Percentiles rank a stretch among this genome's conserved stretches.
phyloP scores from a whole-genome alignment of 129 eudicot genomes.

The Lactuca sativa region DNA sequence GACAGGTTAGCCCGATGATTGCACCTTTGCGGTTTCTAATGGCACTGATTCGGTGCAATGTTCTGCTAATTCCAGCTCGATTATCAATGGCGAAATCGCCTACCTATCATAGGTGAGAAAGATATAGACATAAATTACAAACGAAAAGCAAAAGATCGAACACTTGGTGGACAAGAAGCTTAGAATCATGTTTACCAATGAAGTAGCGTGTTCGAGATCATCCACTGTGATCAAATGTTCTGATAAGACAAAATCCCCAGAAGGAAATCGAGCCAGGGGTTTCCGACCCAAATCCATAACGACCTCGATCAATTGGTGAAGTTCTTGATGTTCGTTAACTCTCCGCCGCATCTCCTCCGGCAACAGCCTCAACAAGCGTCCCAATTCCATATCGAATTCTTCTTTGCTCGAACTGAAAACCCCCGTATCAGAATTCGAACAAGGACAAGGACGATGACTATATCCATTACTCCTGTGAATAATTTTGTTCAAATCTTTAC shows the following conservation, averaged over 20 bases:
- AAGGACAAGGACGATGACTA: constrained; percentile 18
- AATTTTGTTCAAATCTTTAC: not conserved
- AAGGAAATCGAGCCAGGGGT: constrained; percentile 94
- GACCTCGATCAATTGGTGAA: constrained; percentile 69
- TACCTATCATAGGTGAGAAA: constrained; percentile 41
- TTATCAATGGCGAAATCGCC: constrained; percentile 97
- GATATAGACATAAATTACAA: not conserved
- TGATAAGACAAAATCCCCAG: constrained; percentile 81
- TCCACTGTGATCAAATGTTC: constrained; percentile 61
- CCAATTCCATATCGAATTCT: constrained; percentile 62
- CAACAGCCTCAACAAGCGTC: constrained; percentile 58
- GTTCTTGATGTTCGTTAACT: constrained; percentile 64
- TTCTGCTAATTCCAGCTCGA: constrained; percentile 95
- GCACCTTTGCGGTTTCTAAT: constrained; percentile 81
- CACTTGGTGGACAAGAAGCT: constrained; percentile 21
- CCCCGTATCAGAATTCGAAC: constrained; percentile 29
- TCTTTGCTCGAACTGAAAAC: constrained; percentile 31
- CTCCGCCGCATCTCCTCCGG: constrained; percentile 86
- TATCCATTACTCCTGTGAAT: constrained; percentile 15
- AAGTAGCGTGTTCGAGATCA: constrained; percentile 65
- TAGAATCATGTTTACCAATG: constrained; percentile 49
- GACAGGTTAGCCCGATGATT: constrained; percentile 90
- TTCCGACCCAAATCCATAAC: constrained; percentile 94
- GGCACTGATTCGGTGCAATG: constrained; percentile 94
- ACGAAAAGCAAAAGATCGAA: constrained; percentile 13